Conservation (phyloP, 371 early-diverging fungal species). For the Mortierella sp. region DNA sequence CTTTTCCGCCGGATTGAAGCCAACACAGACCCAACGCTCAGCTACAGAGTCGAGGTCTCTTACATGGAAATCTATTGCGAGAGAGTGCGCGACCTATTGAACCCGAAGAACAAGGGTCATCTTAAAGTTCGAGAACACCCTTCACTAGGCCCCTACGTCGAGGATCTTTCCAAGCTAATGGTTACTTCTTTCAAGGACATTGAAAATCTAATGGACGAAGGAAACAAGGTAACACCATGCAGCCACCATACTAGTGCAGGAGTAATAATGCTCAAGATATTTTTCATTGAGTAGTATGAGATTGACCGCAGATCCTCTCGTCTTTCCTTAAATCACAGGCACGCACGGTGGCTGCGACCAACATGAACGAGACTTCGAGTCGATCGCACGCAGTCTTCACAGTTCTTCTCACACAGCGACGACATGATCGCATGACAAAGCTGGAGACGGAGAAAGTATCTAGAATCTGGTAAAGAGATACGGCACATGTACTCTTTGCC, state of each 20-base stretch:
- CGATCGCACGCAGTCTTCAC: slow-evolving; percentile 97
- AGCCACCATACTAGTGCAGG: neutral
- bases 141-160: slow-evolving; percentile 91
- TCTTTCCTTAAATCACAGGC: slow-evolving; percentile 58
- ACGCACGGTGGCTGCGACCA: slow-evolving; percentile 94
- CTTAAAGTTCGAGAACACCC: slow-evolving; percentile 93
- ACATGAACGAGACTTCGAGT: slow-evolving; percentile 96
- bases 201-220: slow-evolving; percentile 86
- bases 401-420: slow-evolving; percentile 80
- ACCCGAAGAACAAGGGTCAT: slow-evolving; percentile 82
- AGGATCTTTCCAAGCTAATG: slow-evolving; percentile 87
- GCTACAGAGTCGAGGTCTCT: slow-evolving; percentile 85
- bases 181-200: slow-evolving; percentile 85
- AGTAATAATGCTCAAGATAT: neutral
- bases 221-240: slow-evolving; percentile 75
- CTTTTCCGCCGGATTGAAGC: slow-evolving; percentile 78
- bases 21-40: slow-evolving; percentile 64
- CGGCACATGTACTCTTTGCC: neutral
- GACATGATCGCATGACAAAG: slow-evolving; percentile 73
- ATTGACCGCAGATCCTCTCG: neutral
- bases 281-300: neutral
- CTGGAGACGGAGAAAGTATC: slow-evolving; percentile 84
- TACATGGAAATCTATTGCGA: slow-evolving; percentile 93
- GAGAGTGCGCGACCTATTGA: slow-evolving; percentile 91
- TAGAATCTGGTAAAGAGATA: slow-evolving; percentile 69